These are phyloP conservation scores for Cystobasidium sp. DNA, from an alignment of 1,284 basidiomycete species.

Conservation along the genomic window DNA sequence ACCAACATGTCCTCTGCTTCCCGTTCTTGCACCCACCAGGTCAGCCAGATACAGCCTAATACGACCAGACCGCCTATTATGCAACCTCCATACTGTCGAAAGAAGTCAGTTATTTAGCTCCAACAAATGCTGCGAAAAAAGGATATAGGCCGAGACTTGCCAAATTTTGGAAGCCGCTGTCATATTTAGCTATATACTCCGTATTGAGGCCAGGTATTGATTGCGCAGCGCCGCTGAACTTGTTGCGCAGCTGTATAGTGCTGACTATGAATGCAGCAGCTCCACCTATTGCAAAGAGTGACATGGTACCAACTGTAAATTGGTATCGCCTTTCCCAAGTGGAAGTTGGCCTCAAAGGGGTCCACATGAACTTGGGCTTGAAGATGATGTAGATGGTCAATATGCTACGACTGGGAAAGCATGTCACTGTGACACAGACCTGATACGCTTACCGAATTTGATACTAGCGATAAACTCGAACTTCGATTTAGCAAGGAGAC, in stretches of 20 bases:
- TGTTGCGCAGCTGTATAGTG: slow-evolving; percentile 17
- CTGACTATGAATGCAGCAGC: slow-evolving; percentile 6
- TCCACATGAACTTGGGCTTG: slow-evolving; percentile 12
- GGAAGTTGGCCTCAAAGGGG: background rate
- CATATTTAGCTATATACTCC: slow-evolving; percentile 8
- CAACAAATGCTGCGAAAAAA: no score
- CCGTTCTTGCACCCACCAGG: background rate
- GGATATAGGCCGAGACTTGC: no score
- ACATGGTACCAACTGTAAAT: slow-evolving; percentile 11
- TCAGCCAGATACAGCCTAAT: slow-evolving; percentile 1
- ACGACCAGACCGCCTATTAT: background rate
- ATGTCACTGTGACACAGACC: no score
- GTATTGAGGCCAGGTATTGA: slow-evolving; percentile 26
- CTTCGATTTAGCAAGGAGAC: background rate
- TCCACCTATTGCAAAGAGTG: slow-evolving; percentile 10
- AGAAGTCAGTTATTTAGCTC: background rate
- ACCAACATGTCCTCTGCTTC: no score
- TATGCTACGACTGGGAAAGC: no score
- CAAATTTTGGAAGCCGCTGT: slow-evolving; percentile 15
- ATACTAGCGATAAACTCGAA: background rate
- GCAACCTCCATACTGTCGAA: background rate
- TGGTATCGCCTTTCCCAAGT: slow-evolving; percentile 27
- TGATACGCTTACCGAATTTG: slow-evolving; percentile 1
- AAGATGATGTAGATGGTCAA: background rate
- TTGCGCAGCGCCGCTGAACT: slow-evolving; percentile 4